These are phyloP conservation scores for Plasmodium reichenowi DNA, from an alignment of 169 alveolate genomes.

Conservation along the genomic window DNA sequence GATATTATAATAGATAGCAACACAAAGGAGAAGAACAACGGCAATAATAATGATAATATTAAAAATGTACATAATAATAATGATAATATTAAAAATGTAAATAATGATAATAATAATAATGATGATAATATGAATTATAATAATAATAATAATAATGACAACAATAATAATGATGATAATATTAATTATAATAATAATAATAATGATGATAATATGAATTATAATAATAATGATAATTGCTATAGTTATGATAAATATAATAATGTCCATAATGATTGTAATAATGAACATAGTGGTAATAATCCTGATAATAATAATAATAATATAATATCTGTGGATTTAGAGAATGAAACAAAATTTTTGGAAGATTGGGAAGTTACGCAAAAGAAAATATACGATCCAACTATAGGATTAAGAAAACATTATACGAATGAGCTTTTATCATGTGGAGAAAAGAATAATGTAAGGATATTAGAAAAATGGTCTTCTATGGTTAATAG, in stretches of 20 bases:
- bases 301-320: neutral
- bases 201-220: neutral
- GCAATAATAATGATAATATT: neutral
- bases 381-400: constrained; percentile 44
- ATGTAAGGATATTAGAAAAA: constrained; percentile 59
- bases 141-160: neutral
- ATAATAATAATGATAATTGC: neutral
- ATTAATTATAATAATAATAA: neutral
- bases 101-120: neutral
- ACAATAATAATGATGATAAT: neutral
- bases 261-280: neutral
- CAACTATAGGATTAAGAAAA: constrained; percentile 57
- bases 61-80: neutral
- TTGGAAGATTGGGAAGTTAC: constrained; percentile 62
- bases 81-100: neutral
- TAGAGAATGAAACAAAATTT: constrained; percentile 39
- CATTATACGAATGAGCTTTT: constrained; percentile 69
- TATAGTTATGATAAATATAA: neutral
- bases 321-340: neutral
- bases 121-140: neutral
- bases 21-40: neutral
- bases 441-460: constrained; percentile 75
- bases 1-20: neutral
- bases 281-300: neutral
- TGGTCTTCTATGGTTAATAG: constrained; percentile 81